phyloP scores from a whole-genome alignment of 2,329 filamentous ascomycete genomes.

The Aureobasidium melanogenum region DNA sequence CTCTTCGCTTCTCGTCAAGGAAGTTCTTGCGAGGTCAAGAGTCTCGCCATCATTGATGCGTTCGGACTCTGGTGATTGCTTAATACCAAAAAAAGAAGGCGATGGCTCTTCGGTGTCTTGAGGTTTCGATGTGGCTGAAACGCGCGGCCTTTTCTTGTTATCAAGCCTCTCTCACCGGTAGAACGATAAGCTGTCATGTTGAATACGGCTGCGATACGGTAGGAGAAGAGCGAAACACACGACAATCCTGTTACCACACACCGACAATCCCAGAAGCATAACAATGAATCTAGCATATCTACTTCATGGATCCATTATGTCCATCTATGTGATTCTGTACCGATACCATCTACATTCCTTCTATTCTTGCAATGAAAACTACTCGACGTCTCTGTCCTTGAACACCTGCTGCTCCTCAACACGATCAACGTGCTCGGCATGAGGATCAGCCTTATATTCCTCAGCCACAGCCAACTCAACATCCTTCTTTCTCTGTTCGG shows the following conservation, averaged over 20 bases:
- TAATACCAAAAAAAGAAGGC: not conserved
- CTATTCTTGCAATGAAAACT: not conserved
- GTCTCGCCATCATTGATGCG: too few species aligned
- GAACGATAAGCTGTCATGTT: not conserved
- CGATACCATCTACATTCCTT: not conserved
- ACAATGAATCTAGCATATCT: too few species aligned
- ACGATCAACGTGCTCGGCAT: conserved; percentile 8
- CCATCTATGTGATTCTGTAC: not conserved
- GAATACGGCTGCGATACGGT: not conserved
- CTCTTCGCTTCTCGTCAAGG: not conserved
- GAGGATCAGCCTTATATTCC: not conserved
- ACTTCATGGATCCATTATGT: too few species aligned
- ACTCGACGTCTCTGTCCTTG: not conserved
- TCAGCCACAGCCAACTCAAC: conserved; percentile 15
- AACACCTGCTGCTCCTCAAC: not conserved
- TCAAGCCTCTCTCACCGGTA: not conserved
- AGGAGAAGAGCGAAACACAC: not conserved
- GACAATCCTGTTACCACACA: not conserved
- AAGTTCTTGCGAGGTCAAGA: not conserved
- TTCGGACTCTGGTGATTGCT: too few species aligned
- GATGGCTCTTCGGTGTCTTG: not conserved
- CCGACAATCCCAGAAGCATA: not conserved
- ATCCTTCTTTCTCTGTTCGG: conserved; percentile 17
- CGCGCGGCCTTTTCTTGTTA: not conserved
- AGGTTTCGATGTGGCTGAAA: not conserved